phyloP scores from a whole-genome alignment of 805 yeast species.

The Pichia nakasei region DNA sequence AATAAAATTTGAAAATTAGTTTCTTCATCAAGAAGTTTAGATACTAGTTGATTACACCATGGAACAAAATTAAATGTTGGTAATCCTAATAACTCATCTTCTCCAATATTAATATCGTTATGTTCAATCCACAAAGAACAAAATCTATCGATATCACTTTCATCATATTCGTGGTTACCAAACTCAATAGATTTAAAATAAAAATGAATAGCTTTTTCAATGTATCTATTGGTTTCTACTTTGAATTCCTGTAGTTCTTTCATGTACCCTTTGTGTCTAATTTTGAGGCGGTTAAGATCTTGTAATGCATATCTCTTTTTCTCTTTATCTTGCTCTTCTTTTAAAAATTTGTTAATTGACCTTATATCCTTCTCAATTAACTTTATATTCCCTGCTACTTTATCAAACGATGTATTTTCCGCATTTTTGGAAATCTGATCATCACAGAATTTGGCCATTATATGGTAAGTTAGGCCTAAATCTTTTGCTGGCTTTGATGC shows the following conservation, averaged over 20 bases:
- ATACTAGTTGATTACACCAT: conserved; percentile 77
- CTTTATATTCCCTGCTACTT: conserved; percentile 19
- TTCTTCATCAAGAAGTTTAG: conserved; percentile 47
- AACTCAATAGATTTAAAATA: conserved; percentile 48
- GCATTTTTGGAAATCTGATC: conserved; percentile 42
- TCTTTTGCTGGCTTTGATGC: conserved; percentile 9
- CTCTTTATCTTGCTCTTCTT: conserved; percentile 27
- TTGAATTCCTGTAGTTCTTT: conserved; percentile 34
- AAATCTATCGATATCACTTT: conserved; percentile 61
- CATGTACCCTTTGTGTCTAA: conserved; percentile 42
- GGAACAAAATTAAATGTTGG: conserved; percentile 60
- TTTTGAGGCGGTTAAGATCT: conserved; percentile 40
- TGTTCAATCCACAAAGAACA: conserved; percentile 79
- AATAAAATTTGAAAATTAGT: conserved; percentile 48
- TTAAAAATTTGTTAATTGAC: conserved; percentile 36
- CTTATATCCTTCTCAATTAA: conserved; percentile 39
- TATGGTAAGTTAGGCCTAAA: conserved; percentile 41
- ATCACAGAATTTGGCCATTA: conserved; percentile 69
- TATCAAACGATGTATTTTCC: conserved; percentile 37
- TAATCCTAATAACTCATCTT: conserved; percentile 29
- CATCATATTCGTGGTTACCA: conserved; percentile 31
- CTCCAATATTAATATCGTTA: conserved; percentile 24
- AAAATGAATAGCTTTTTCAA: conserved; percentile 46
- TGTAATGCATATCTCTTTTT: conserved; percentile 47
- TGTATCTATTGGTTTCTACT: conserved; percentile 28